Percentiles rank a stretch among this genome's conserved stretches.
Conservation (phyloP, 164 flowering plant species). For the Vitis rotundifolia region DNA sequence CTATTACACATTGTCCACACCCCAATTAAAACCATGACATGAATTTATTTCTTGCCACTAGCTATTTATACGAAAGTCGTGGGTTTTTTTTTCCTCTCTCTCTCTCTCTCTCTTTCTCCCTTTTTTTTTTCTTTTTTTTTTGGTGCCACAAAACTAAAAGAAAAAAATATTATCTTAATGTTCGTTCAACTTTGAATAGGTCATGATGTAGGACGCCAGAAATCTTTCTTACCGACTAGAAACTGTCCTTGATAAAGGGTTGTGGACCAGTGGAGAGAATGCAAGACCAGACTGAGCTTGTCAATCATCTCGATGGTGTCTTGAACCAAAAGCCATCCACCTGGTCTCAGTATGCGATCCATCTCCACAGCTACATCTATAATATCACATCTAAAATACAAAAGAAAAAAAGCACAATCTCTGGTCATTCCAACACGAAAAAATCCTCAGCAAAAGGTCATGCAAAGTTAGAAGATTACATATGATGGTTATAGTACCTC, state of each 20-base stretch:
- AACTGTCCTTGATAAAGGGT: constrained; percentile 47
- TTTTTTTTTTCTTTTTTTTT: too few species aligned
- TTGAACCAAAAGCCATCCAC: constrained; percentile 67
- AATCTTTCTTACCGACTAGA: constrained; percentile 70
- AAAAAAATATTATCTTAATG: not conserved
- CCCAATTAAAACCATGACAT: too few species aligned
- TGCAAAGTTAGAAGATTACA: not conserved
- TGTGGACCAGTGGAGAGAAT: constrained; percentile 80
- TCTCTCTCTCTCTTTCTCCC: accelerated
- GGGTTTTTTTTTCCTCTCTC: too few species aligned
- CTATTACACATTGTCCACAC: too few species aligned
- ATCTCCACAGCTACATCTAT: constrained; percentile 67
- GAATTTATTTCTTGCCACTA: too few species aligned
- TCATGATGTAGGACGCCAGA: constrained; percentile 65
- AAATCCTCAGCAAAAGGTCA: not conserved
- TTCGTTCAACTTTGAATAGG: constrained; percentile 3
- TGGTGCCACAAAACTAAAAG: too few species aligned
- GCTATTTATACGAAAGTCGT: too few species aligned
- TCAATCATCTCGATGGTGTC: constrained; percentile 56
- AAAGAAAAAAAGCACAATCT: not conserved
- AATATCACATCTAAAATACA: constrained; percentile 60
- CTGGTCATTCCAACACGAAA: not conserved
- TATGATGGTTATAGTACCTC: constrained; percentile 43
- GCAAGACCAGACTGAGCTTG: constrained; percentile 50
- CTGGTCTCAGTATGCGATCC: constrained; percentile 84